Conservation (phyloP, 257 asterid genomes). For the Fraxinus excelsior region DNA sequence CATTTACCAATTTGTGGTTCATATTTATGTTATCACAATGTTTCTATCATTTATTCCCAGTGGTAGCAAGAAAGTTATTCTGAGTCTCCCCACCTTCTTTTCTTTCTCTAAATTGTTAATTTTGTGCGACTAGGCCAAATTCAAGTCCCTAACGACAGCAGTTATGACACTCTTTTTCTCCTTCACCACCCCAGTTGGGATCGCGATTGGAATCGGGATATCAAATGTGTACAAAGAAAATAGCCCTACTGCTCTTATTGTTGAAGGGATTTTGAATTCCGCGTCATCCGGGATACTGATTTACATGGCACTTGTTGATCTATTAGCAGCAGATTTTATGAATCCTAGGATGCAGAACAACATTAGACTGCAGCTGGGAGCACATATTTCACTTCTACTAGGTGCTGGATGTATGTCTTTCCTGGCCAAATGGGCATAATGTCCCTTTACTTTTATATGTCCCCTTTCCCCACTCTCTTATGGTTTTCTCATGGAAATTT, state of each 20-base stretch:
- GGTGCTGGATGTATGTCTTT: constrained; percentile 66
- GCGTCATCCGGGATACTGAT: constrained; percentile 66
- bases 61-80: constrained; percentile 34
- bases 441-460: not conserved
- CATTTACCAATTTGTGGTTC: not conserved
- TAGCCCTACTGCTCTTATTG: constrained; percentile 42
- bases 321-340: constrained; percentile 67
- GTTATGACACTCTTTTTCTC: constrained; percentile 60
- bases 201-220: constrained; percentile 58
- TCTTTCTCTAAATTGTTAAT: not conserved
- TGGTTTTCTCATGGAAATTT: not conserved
- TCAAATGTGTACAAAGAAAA: constrained; percentile 46
- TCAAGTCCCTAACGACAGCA: constrained; percentile 51
- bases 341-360: constrained; percentile 56
- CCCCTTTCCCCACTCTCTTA: not conserved
- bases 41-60: not conserved
- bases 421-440: constrained; percentile 62
- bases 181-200: constrained; percentile 58
- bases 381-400: constrained; percentile 50
- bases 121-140: constrained; percentile 42
- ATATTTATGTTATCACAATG: constrained; percentile 22
- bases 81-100: constrained; percentile 28
- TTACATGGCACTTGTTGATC: constrained; percentile 66
- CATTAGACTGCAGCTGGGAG: constrained; percentile 58
- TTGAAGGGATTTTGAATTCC: constrained; percentile 50